Conservation (phyloP, 75 land plant genomes). For the Selaginella moellendorffii region DNA sequence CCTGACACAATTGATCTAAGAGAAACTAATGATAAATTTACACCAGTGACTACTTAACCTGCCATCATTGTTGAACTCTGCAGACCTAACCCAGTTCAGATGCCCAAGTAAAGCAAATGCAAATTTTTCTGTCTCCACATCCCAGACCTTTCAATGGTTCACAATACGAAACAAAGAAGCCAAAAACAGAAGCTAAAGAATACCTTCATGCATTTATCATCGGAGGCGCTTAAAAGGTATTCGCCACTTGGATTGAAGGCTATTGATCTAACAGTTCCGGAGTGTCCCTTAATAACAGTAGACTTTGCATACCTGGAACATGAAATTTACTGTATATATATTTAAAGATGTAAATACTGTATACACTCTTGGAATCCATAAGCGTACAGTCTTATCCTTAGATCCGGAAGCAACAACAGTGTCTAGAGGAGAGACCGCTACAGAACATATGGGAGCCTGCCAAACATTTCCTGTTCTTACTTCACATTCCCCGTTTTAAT, state of each 20-base stretch:
- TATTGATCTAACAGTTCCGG: slow-evolving; percentile 23
- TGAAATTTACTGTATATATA: not conserved
- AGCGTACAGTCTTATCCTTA: slow-evolving; percentile 31
- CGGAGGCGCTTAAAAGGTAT: slow-evolving; percentile 20
- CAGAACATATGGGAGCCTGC: slow-evolving; percentile 26
- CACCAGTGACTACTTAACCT: slow-evolving; percentile 9
- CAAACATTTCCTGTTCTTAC: not conserved
- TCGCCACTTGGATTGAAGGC: slow-evolving; percentile 29
- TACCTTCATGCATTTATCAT: slow-evolving; percentile 32
- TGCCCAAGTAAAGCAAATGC: slow-evolving; percentile 19
- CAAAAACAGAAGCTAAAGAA: slow-evolving; percentile 2
- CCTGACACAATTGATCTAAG: slow-evolving; percentile 15
- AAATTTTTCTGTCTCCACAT: slow-evolving; percentile 25
- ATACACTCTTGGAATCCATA: slow-evolving; percentile 34
- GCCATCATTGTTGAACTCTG: slow-evolving; percentile 26
- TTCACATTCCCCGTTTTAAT: not conserved
- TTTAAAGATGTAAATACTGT: not conserved
- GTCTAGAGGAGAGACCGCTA: slow-evolving; percentile 29
- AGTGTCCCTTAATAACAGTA: slow-evolving; percentile 22
- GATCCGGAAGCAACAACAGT: slow-evolving; percentile 34
- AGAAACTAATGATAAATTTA: not conserved
- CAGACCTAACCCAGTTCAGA: slow-evolving; percentile 32
- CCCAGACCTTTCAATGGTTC: slow-evolving; percentile 17
- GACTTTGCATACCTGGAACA: slow-evolving; percentile 20
- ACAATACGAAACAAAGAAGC: not conserved